Percentiles rank a stretch among this genome's conserved stretches.
phyloP scores from a whole-genome alignment of 2,329 filamentous ascomycete species.

The Talaromyces amestolkiae region DNA sequence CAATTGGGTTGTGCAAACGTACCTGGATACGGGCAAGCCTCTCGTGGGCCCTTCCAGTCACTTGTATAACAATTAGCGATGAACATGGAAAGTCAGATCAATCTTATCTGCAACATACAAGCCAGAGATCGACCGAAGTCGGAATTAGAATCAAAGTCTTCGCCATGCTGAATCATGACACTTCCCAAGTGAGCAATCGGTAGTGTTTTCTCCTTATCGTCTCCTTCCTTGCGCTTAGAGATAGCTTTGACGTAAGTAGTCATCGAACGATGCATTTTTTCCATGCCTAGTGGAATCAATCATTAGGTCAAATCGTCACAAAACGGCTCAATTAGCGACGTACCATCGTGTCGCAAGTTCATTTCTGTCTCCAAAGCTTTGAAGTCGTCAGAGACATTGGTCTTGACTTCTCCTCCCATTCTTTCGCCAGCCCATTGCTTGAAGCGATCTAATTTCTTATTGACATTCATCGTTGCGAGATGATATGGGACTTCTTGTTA shows the following conservation, averaged over 20 bases:
- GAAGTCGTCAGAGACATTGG: slow-evolving; percentile 84
- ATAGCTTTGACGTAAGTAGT: slow-evolving; percentile 83
- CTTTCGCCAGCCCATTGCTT: slow-evolving; percentile 98
- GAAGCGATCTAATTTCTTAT: slow-evolving; percentile 90
- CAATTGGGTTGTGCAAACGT: not conserved
- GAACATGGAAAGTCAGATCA: not conserved
- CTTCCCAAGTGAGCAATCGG: slow-evolving; percentile 77
- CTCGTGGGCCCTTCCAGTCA: slow-evolving; percentile 82
- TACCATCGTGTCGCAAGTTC: slow-evolving; percentile 83
- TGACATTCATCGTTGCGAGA: slow-evolving; percentile 54
- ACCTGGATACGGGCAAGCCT: slow-evolving; percentile 74
- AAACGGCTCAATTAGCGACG: slow-evolving; percentile 1
- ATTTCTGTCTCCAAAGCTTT: slow-evolving; percentile 87
- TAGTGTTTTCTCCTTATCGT: slow-evolving; percentile 83
- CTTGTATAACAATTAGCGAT: slow-evolving; percentile 39
- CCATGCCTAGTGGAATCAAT: slow-evolving; percentile 53
- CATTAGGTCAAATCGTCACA: not conserved
- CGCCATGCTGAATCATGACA: slow-evolving; percentile 83
- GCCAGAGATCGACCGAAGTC: slow-evolving; percentile 86
- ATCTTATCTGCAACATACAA: slow-evolving; percentile 47
- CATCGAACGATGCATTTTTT: slow-evolving; percentile 83
- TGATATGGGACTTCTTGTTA: not conserved
- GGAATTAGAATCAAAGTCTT: slow-evolving; percentile 87
- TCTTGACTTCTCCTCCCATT: slow-evolving; percentile 90
- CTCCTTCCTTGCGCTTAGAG: slow-evolving; percentile 76